phyloP scores from a whole-genome alignment of 495 filamentous ascomycete species.

The Oidiodendron maius region DNA sequence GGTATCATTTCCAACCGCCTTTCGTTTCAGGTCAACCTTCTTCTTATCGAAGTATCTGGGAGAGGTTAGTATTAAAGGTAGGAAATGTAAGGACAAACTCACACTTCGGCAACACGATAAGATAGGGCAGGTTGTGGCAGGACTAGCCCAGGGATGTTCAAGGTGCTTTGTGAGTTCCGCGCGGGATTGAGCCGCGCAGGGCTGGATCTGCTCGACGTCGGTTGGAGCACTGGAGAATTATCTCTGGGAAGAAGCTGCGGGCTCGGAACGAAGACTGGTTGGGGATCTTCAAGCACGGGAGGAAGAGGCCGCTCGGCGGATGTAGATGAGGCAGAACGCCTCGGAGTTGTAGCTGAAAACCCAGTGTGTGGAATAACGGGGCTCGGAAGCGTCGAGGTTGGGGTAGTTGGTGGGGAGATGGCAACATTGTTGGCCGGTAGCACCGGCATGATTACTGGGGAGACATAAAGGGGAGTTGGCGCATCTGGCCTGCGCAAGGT shows the following conservation, averaged over 20 bases:
- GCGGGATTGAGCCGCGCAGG: neutral
- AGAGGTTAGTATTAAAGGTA: neutral
- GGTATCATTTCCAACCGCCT: conserved; percentile 2
- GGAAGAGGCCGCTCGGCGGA: neutral
- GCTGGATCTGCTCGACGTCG: neutral
- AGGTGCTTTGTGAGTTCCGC: neutral
- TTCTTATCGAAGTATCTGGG: neutral
- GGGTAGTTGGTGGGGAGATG: neutral
- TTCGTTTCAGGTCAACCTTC: conserved; percentile 6
- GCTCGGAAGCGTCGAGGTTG: neutral
- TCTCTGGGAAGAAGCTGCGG: neutral
- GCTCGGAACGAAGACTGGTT: neutral
- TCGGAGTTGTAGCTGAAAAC: neutral
- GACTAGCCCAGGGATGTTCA: neutral
- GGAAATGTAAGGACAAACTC: neutral
- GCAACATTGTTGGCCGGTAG: too few relatives aligned
- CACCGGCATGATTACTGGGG: too few relatives aligned
- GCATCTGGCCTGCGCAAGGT: neutral
- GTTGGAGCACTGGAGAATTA: neutral
- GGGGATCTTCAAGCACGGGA: neutral
- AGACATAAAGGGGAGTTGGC: too few relatives aligned
- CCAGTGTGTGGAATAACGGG: neutral
- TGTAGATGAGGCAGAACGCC: neutral
- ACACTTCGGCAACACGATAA: conserved; percentile 1
- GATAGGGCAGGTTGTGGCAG: neutral